These are phyloP conservation scores for Mycena albidolilacea DNA, from an alignment of 768 basidiomycete species.

Conservation along the genomic window DNA sequence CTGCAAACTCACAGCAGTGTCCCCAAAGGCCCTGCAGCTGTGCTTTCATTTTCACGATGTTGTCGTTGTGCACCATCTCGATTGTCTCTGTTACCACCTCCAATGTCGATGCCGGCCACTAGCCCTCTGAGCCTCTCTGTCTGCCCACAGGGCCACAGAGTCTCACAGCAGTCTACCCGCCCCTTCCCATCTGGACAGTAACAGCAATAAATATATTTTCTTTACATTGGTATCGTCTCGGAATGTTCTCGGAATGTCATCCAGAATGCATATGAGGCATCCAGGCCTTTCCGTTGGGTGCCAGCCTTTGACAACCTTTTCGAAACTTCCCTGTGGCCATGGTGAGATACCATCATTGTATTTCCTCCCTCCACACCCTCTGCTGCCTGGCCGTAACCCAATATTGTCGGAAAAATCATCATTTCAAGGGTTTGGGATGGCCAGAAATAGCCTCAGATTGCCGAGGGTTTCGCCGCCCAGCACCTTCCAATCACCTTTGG, in stretches of 20 bases:
- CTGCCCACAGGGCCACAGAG: too few relatives aligned
- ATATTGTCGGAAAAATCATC: too few relatives aligned
- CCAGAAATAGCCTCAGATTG: too few relatives aligned
- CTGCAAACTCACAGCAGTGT: neutral
- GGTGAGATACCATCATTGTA: neutral
- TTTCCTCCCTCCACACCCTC: neutral
- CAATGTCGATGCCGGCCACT: neutral
- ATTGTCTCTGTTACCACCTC: neutral
- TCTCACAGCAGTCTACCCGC: too few relatives aligned
- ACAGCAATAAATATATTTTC: neutral
- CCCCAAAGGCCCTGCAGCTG: neutral
- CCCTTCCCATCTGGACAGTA: conserved; percentile 1
- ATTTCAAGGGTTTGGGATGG: too few relatives aligned
- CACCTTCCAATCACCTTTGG: too few relatives aligned
- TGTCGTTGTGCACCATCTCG: neutral
- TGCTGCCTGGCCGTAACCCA: neutral
- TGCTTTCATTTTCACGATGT: neutral
- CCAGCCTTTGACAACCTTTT: neutral
- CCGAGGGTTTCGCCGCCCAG: too few relatives aligned
- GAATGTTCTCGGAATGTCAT: neutral
- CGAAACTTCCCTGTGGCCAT: conserved; percentile 1
- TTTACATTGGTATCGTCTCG: neutral
- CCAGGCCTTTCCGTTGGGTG: neutral
- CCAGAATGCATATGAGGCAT: neutral
- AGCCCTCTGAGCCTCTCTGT: too few relatives aligned